Evolutionary conservation across 495 filamentous ascomycete species (phyloP).

Genomic region (Pseudevernia furfuracea): DNA sequence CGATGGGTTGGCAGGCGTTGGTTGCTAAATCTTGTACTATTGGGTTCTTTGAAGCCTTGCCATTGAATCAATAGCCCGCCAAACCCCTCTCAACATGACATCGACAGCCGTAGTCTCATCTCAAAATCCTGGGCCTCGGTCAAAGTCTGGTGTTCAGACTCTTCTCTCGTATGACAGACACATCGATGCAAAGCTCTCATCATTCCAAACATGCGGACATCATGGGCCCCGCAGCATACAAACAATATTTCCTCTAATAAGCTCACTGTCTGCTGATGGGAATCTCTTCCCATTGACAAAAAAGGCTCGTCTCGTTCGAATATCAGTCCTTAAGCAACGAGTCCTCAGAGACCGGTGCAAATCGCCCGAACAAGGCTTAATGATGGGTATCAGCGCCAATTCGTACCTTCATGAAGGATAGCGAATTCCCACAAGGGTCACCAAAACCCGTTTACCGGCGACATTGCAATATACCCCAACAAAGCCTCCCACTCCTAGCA

Average conservation of each 20-base stretch:
- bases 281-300: not conserved
- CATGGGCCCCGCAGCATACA: not conserved
- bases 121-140: not conserved
- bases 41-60: not conserved
- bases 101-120: not conserved
- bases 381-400: not conserved
- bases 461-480: conserved; percentile 18
- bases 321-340: not conserved
- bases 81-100: not conserved
- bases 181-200: not conserved
- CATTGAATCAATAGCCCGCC: not conserved
- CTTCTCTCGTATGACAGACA: not conserved
- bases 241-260: not conserved
- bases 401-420: no score
- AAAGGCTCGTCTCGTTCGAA: not conserved
- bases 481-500: conserved; percentile 12
- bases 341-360: not conserved
- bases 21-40: not conserved
- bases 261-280: not conserved
- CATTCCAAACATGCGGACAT: no score
- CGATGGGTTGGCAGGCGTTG: not conserved
- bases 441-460: not conserved
- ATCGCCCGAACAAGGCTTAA: not conserved
- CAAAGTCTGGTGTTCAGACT: not conserved
- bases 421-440: no score